Base-by-base conservation (phyloP, 2,329 filamentous ascomycete species). In the Fusarium sp. region DNA sequence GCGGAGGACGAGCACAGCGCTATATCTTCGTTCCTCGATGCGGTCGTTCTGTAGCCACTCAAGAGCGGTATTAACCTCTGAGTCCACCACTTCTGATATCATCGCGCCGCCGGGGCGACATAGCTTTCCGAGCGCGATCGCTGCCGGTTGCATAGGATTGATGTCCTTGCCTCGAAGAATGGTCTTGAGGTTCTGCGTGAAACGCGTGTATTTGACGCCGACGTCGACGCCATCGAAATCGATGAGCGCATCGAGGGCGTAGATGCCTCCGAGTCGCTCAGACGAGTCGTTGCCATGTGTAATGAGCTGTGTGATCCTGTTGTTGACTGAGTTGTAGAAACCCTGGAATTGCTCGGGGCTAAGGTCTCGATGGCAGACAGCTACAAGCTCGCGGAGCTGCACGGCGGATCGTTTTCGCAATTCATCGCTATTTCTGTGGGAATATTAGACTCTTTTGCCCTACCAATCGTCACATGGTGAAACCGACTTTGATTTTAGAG, bases 41-140 rank as follows among this genome's bases (percentile, higher is more conserved):
- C 95, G 90, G 80, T 98, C 97, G 54, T 95, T 95, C 80, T 98
- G 95, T 64, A 99, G 89, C 93, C 95, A 98, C 84, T 99, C 96
- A 60, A 99, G 87, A 5, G 97, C 95, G 24, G 95, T 96, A 82
- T 98, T 97, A 70, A 98, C 95, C 83, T 99, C 95, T 61, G 95
- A 95, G 80, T 99, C 96, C 64, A 99, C 96, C 61, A 99, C 86
- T 82, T 98, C 95, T 13, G 95, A 97, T 48, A 97, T 97, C 72
- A 98, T 87, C 36, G 96, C 95, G 68, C 96, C 96, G 70, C 96
- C 96, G 1, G 96, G 96, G 75, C 94, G 92, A 70, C 95, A 97
- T 67, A 99, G 88, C 80, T 95, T 93, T 50, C 96, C 96, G 33
- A 99, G 87, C 8, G 95, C 95, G 74, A 93, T 91, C 45, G 96